Conservation (phyloP, 495 filamentous ascomycete genomes). For the Trichoderma gamsii region DNA sequence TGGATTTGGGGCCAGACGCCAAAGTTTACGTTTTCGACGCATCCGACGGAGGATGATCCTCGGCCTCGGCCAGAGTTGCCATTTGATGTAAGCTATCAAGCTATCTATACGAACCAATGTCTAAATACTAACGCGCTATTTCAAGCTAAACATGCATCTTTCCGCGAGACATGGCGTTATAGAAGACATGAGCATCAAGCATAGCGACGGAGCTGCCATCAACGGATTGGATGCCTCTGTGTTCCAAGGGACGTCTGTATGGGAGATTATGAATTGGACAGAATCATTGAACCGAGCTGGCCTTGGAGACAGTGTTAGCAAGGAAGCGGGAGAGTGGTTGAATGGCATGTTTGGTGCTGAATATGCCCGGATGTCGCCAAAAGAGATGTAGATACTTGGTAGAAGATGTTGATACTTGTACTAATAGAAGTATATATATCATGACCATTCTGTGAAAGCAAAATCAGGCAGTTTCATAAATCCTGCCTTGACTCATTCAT, state of each 20-base stretch:
- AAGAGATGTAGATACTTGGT: conserved; percentile 4
- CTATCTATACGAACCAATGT: conserved; percentile 7
- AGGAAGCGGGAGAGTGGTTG: conserved; percentile 29
- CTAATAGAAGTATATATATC: neutral
- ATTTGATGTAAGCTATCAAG: conserved; percentile 21
- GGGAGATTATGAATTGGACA: conserved; percentile 39
- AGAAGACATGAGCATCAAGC: conserved; percentile 18
- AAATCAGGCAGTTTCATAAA: too few species aligned
- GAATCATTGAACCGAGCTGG: conserved; percentile 16
- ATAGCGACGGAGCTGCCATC: conserved; percentile 17
- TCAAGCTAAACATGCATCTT: conserved; percentile 6
- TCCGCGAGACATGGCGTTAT: conserved; percentile 13
- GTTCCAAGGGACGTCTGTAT: conserved; percentile 27
- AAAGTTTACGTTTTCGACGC: conserved; percentile 65
- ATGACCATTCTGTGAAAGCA: neutral
- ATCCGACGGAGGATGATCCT: conserved; percentile 48
- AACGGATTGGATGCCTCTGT: conserved; percentile 17
- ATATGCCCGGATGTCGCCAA: neutral
- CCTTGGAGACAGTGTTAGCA: conserved; percentile 14
- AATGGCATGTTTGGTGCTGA: conserved; percentile 34
- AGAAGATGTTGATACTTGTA: neutral
- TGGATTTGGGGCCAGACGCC: conserved; percentile 86
- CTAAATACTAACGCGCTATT: neutral
- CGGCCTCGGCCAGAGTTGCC: conserved; percentile 45
- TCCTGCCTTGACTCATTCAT: too few species aligned